Evolutionary conservation across 495 filamentous ascomycete species (phyloP), one percentile per base, ranked within the genome.

Genomic region (Glutinoglossum americanum): DNA sequence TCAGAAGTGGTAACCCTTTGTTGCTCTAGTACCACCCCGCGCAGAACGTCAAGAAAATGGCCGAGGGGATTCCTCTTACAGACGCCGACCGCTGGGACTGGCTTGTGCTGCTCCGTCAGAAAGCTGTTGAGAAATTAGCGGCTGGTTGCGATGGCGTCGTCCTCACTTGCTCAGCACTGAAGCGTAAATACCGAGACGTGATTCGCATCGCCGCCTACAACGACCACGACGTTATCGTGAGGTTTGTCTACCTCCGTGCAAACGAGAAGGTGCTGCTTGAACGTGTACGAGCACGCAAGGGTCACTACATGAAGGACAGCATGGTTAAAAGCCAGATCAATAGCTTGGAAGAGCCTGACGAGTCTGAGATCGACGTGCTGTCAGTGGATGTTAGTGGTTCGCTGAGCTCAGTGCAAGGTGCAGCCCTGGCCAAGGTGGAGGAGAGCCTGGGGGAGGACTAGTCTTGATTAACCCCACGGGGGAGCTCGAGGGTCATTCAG

Each of bases 61-160:
- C 78, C 66, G 73, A 78, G 62, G 87, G 87, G 60, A 84, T 81
- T 44, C 87, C 93, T 6, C 75, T 99, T 54, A 97, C 89, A 54
- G 93, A 99, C 67, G 81, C 80, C 61, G 93, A 99, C 70, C 85
- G 93, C 59, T 97, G 93, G 93, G 90, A 94, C 72, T 99, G 93
- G 93, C 81, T 99, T 51, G 90, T 89, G 60, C 73, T 77, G 25
- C 78, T 97, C 5, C 87, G 93, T 63, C 79, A 94, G 62, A 81
- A 87, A 58, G 85, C 89, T 33, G 77, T 87, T 61, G 65, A 72
- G 21, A 73, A 73, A 33, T 76, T 89, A 26, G 73, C 77, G 30
- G 66, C 64, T 33, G 70, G 62, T 58, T 64, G 70, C 39, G 71
- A 79, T 35, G 93, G 90, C 54, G 94, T 95, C 27, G 85, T 99